Percentiles rank a stretch among this genome's conserved stretches.
Conservation (phyloP, 805 yeast species). For the Candida ponderosae region DNA sequence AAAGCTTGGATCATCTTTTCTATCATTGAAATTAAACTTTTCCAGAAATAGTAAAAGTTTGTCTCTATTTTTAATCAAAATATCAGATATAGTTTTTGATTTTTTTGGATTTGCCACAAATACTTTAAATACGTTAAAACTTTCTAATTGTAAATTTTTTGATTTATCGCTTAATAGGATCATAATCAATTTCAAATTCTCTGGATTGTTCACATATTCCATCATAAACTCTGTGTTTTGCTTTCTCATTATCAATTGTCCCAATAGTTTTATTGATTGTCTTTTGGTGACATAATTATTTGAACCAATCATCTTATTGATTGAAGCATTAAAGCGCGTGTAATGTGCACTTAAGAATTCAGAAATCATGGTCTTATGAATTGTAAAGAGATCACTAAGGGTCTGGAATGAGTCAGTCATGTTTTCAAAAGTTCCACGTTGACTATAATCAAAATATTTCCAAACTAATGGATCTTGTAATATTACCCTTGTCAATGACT, state of each 20-base stretch:
- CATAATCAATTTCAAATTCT: slow-evolving; percentile 83
- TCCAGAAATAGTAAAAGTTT: slow-evolving; percentile 65
- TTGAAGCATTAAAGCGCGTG: slow-evolving; percentile 47
- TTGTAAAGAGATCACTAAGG: slow-evolving; percentile 56
- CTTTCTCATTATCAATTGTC: slow-evolving; percentile 63
- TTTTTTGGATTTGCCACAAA: slow-evolving; percentile 96
- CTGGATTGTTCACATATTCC: slow-evolving; percentile 70
- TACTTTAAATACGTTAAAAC: slow-evolving; percentile 88
- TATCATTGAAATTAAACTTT: slow-evolving; percentile 49
- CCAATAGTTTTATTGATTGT: slow-evolving; percentile 73
- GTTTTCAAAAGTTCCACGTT: slow-evolving; percentile 72
- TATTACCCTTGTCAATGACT: slow-evolving; percentile 53
- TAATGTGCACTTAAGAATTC: slow-evolving; percentile 42
- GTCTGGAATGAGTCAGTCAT: slow-evolving; percentile 88
- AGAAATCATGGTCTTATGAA: slow-evolving; percentile 60
- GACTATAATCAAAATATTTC: slow-evolving; percentile 76
- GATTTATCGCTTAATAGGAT: slow-evolving; percentile 79
- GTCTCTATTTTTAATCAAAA: slow-evolving; percentile 74
- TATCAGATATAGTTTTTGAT: slow-evolving; percentile 70
- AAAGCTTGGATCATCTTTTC: slow-evolving; percentile 58
- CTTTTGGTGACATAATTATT: slow-evolving; percentile 88
- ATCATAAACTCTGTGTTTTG: slow-evolving; percentile 68
- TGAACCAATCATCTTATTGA: slow-evolving; percentile 66
- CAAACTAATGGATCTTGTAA: slow-evolving; percentile 60
- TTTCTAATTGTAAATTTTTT: slow-evolving; percentile 81